Evolutionary conservation across 2,329 filamentous ascomycete genomes (phyloP), one percentile per base, ranked within the genome.

Genomic region (Chrysoporthe deuterocubensis): DNA sequence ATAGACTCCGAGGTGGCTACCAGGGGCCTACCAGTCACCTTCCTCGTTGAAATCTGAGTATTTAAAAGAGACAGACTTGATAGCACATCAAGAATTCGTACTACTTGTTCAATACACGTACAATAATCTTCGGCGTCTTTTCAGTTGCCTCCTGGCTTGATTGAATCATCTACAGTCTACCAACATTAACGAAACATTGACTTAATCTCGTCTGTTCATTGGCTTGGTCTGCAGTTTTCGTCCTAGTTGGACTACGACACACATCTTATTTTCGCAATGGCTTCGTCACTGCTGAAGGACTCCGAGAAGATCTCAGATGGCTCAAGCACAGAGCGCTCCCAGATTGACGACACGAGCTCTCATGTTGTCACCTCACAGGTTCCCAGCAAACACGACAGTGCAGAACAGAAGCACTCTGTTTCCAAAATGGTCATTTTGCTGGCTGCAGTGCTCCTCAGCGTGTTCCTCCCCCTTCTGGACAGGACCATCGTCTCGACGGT

Each of bases 401-500:
- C 21, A 32, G 11, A 52, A 52, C 21, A 52, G 9, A 52, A 26
- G 48, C 9, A 14, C 11, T 52, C 21, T 13, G 11, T 21, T 11
- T 11, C 48, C 48, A 52, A 52, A 21, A 52, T 52, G 21, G 6
- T 9, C 13, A 3, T 32, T 3, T 32, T 52, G 6, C 21, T 52
- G 48, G 8, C 21, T 52, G 48, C 48, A 6, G 66, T 72, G 1
- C 50, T 71, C 4, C 61, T 73, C 18, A 69, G 64, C 68, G 67
- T 73, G 62, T 72, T 73, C 32, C 64, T 73, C 2, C 70, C 72
- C 9, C 58, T 63, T 40, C 64, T 71, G 8, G 71, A 71, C 50
- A 9, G 71, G 42, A 71, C 69, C 21, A 71, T 71, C 26, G 52
- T 71, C 32, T 69, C 70, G 32, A 71, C 70, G 7, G 64, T 66